A percentile compares a stretch with the other conserved stretches of the same genome.
Evolutionary conservation across 306 rosid species (phyloP).

Genomic region (Quercus variabilis): DNA sequence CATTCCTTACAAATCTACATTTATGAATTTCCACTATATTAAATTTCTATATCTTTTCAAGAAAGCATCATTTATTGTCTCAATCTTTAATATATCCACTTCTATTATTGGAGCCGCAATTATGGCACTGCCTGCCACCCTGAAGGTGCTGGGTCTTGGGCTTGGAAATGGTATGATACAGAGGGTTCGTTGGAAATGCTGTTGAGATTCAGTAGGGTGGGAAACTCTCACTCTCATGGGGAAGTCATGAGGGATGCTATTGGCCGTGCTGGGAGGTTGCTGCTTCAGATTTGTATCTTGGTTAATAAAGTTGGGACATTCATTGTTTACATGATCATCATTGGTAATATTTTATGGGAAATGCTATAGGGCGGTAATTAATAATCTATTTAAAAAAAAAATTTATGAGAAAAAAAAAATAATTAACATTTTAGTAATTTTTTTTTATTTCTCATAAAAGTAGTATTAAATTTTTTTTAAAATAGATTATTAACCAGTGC

Average conservation of each 20-base stretch:
- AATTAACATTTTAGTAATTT: no score
- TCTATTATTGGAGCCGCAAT: constrained; percentile 72
- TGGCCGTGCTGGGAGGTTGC: constrained; percentile 41
- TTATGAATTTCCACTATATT: no score
- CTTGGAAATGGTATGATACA: constrained; percentile 40
- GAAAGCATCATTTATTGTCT: constrained; percentile 45
- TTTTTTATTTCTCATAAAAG: no score
- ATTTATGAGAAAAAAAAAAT: no score
- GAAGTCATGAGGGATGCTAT: constrained; percentile 48
- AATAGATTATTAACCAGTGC: no score
- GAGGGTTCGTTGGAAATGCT: constrained; percentile 52
- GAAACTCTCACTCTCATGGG: constrained; percentile 33
- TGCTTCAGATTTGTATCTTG: constrained; percentile 46
- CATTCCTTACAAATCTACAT: no score
- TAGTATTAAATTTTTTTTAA: no score
- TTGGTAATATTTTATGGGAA: constrained; percentile 26
- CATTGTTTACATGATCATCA: constrained; percentile 60
- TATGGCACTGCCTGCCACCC: constrained; percentile 70
- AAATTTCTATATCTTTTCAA: no score
- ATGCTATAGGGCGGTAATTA: no score
- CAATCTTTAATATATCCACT: constrained; percentile 57
- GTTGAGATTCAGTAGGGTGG: constrained; percentile 50
- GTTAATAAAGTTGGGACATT: constrained; percentile 62
- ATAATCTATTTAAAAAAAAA: no score
- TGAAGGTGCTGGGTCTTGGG: constrained; percentile 54